A percentile compares a stretch with the other conserved stretches of the same genome.
These are phyloP conservation scores for Rubus parviflorus DNA, from an alignment of 306 rosid species.

Conservation along the genomic window DNA sequence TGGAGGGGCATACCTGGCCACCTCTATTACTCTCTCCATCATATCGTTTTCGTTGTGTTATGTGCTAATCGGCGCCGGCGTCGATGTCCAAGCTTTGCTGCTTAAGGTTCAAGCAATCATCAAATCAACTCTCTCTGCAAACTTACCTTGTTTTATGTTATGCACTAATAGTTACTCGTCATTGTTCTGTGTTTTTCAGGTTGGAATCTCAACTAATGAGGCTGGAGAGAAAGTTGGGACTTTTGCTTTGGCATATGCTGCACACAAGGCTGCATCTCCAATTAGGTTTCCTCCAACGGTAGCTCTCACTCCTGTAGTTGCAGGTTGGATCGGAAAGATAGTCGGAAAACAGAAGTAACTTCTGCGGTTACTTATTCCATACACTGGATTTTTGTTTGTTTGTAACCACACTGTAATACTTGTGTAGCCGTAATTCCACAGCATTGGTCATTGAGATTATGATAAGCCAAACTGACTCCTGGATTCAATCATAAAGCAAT, in stretches of 20 bases:
- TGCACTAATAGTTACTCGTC: background rate
- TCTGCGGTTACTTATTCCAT: background rate
- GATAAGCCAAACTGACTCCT: no score
- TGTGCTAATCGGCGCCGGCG: constrained; percentile 59
- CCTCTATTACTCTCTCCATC: constrained; percentile 79
- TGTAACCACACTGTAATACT: constrained; percentile 1
- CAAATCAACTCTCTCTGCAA: background rate
- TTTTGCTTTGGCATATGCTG: constrained; percentile 93
- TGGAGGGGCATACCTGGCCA: constrained; percentile 90
- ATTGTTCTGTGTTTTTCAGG: constrained; percentile 38
- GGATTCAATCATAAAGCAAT: no score
- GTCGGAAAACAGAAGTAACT: constrained; percentile 52
- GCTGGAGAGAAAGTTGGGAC: constrained; percentile 89
- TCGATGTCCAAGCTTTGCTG: constrained; percentile 76
- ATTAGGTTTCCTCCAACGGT: constrained; percentile 97
- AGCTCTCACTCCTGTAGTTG: constrained; percentile 90
- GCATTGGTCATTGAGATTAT: no score
- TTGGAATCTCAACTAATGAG: constrained; percentile 66
- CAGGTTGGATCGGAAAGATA: constrained; percentile 85
- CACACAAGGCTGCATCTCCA: constrained; percentile 95
- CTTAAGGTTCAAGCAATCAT: constrained; percentile 53
- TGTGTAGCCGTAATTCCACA: no score
- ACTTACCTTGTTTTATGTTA: background rate
- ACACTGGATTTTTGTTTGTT: background rate
- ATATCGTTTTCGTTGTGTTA: constrained; percentile 78